Evolutionary conservation across 495 filamentous ascomycete genomes (phyloP).

Genomic region (Glonium stellatum): DNA sequence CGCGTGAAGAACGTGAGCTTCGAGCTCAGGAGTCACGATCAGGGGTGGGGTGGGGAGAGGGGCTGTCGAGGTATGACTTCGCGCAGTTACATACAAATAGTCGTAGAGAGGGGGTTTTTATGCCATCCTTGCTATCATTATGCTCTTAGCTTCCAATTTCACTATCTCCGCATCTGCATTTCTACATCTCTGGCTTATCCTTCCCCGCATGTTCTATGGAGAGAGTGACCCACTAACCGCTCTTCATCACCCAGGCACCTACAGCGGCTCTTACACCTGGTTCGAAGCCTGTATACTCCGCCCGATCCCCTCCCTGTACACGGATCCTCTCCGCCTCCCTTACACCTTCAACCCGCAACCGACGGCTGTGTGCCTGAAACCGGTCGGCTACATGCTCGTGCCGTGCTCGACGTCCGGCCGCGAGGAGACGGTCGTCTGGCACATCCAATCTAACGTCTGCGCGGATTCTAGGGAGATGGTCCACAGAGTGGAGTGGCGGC

Average conservation of each 20-base stretch:
- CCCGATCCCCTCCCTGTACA: background rate
- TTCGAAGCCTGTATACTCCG: conserved; percentile 3
- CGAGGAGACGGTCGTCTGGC: background rate
- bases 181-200: no score
- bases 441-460: conserved; percentile 1
- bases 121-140: background rate
- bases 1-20: background rate
- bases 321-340: background rate
- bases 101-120: no score
- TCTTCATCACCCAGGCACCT: background rate
- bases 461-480: background rate
- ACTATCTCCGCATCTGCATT: no score
- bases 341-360: background rate
- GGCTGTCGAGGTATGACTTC: background rate
- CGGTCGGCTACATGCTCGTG: background rate
- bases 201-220: no score
- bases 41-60: background rate
- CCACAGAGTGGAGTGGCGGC: conserved; percentile 1
- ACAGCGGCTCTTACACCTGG: conserved; percentile 1
- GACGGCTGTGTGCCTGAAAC: background rate
- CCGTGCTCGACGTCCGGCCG: background rate
- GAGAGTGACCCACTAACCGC: no score
- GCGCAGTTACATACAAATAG: no score
- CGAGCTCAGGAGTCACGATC: background rate
- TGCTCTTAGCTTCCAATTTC: no score